A percentile compares a stretch with the other conserved stretches of the same genome.
These are phyloP conservation scores for Colletotrichum sublineola DNA, from an alignment of 2,329 filamentous ascomycete species.

Conservation along the genomic window DNA sequence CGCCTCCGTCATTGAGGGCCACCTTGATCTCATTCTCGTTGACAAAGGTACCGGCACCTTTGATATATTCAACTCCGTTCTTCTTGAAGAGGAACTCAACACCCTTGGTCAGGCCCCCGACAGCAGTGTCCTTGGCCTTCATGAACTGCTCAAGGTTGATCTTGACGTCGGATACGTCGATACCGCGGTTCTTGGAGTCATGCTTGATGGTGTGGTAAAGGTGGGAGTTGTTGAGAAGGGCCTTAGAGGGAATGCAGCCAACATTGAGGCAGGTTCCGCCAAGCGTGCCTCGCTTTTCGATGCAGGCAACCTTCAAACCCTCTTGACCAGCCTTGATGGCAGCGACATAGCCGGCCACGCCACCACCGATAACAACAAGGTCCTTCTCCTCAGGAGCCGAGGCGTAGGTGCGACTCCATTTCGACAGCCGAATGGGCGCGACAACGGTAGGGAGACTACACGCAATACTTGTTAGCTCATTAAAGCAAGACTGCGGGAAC, in stretches of 20 bases:
- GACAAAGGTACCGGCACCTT: slow-evolving; percentile 88
- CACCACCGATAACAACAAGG: slow-evolving; percentile 96
- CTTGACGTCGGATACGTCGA: slow-evolving; percentile 97
- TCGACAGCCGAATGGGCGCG: slow-evolving; percentile 57
- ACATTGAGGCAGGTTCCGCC: slow-evolving; percentile 99
- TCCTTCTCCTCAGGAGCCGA: slow-evolving; percentile 85
- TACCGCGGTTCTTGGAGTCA: slow-evolving; percentile 96
- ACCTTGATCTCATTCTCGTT: slow-evolving; percentile 94
- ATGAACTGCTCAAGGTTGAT: slow-evolving; percentile 96
- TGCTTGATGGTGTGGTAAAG: slow-evolving; percentile 97
- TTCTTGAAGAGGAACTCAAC: slow-evolving; percentile 99
- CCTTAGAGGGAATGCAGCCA: slow-evolving; percentile 99
- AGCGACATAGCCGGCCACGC: slow-evolving; percentile 97
- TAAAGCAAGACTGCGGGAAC: slow-evolving; percentile 34
- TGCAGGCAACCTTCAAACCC: slow-evolving; percentile 96
- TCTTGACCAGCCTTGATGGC: slow-evolving; percentile 99
- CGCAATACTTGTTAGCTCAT: slow-evolving; percentile 24
- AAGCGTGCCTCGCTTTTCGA: slow-evolving; percentile 96
- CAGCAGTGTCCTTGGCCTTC: slow-evolving; percentile 97
- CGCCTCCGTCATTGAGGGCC: slow-evolving; percentile 89
- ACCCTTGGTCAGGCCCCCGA: slow-evolving; percentile 91
- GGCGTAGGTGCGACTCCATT: slow-evolving; percentile 71
- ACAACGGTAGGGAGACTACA: slow-evolving; percentile 64
- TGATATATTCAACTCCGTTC: slow-evolving; percentile 98
- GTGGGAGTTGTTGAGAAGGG: slow-evolving; percentile 99